phyloP scores from a whole-genome alignment of 2,329 filamentous ascomycete species.

The Plectosphaerella sp. region DNA sequence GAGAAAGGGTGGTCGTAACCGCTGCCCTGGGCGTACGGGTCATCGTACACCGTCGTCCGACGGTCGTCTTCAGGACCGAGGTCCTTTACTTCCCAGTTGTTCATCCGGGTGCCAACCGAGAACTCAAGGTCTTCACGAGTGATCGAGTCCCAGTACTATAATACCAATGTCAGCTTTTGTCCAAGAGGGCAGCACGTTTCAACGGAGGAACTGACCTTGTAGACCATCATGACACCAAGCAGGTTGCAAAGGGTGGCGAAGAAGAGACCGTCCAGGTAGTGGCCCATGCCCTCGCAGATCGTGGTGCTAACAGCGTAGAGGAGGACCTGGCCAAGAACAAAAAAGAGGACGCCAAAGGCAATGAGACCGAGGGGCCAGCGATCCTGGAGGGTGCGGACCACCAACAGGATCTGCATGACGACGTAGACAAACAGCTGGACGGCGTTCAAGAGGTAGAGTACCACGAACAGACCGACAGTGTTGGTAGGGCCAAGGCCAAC shows the following conservation, averaged over 20 bases:
- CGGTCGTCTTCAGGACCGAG: slow-evolving; percentile 77
- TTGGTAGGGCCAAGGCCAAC: slow-evolving; percentile 80
- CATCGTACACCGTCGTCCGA: slow-evolving; percentile 63
- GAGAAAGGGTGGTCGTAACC: slow-evolving; percentile 49
- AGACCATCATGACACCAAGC: slow-evolving; percentile 97
- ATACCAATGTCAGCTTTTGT: slow-evolving; percentile 10
- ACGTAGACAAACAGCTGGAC: slow-evolving; percentile 83
- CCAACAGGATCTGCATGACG: slow-evolving; percentile 81
- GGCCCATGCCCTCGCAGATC: slow-evolving; percentile 79
- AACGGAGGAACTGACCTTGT: slow-evolving; percentile 63
- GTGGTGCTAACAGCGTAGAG: slow-evolving; percentile 83
- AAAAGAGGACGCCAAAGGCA: slow-evolving; percentile 83
- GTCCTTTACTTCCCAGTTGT: slow-evolving; percentile 99
- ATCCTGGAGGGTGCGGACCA: slow-evolving; percentile 85
- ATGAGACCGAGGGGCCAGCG: slow-evolving; percentile 95
- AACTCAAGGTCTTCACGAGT: slow-evolving; percentile 98
- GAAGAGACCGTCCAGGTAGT: slow-evolving; percentile 93
- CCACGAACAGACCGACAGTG: slow-evolving; percentile 84
- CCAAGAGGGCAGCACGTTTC: no score
- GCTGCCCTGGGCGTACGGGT: slow-evolving; percentile 55
- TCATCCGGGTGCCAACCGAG: slow-evolving; percentile 88
- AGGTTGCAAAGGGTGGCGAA: slow-evolving; percentile 93
- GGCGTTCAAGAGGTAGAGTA: slow-evolving; percentile 87
- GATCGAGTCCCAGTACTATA: slow-evolving; percentile 97
- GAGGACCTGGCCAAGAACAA: slow-evolving; percentile 86